Percentiles rank a stretch among this genome's conserved stretches.
Conservation (phyloP, 2,329 filamentous ascomycete genomes). For the Rutstroemia sydowiana region DNA sequence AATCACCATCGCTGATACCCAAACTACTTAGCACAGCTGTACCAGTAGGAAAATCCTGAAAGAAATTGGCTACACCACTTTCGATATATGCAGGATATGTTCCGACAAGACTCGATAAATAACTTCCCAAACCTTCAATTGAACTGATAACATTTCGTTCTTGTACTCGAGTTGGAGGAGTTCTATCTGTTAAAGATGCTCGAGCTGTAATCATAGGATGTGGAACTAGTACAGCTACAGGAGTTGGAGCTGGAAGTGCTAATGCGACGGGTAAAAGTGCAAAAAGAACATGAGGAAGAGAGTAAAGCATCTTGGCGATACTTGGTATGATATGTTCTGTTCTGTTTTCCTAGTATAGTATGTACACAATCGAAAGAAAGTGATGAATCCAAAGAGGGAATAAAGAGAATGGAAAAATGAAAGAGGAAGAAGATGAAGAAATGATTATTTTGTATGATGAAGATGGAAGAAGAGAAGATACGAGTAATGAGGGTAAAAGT, state of each 20-base stretch:
- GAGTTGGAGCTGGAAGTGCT: slow-evolving; percentile 21
- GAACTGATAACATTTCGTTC: slow-evolving; percentile 38
- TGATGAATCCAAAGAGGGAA: background rate
- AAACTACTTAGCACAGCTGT: slow-evolving; percentile 53
- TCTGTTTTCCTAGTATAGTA: background rate
- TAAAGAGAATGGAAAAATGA: background rate
- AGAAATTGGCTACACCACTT: slow-evolving; percentile 60
- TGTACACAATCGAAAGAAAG: background rate
- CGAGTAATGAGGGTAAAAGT: no score
- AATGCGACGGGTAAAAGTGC: slow-evolving; percentile 20
- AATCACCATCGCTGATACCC: slow-evolving; percentile 48
- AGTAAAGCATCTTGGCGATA: slow-evolving; percentile 1
- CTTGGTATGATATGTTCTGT: no score
- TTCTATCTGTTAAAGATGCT: slow-evolving; percentile 33
- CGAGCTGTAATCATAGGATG: slow-evolving; percentile 43
- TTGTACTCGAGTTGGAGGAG: slow-evolving; percentile 34
- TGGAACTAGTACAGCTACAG: slow-evolving; percentile 23
- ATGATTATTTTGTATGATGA: no score
- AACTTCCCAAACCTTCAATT: slow-evolving; percentile 41
- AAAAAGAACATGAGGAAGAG: slow-evolving; percentile 13
- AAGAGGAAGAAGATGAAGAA: background rate
- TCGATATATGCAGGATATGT: slow-evolving; percentile 52
- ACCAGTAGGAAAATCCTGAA: slow-evolving; percentile 58
- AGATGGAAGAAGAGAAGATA: no score
- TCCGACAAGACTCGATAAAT: slow-evolving; percentile 46